Base-by-base conservation (phyloP, 805 yeast genomes). In the Candida insectorum region DNA sequence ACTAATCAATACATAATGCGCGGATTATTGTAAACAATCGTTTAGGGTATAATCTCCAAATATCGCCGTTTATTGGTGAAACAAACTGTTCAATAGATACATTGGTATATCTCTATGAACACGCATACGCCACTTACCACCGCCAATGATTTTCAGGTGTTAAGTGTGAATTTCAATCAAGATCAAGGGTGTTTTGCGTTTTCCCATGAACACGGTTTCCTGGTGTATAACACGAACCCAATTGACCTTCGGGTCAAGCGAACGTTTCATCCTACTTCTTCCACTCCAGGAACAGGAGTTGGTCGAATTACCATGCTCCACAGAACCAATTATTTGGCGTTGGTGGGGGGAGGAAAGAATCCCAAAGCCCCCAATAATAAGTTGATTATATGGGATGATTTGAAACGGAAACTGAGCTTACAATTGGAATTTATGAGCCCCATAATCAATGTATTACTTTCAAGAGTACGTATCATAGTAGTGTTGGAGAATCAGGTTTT, bases 301-400 rank as follows among this genome's bases (percentile, higher is more conserved):
- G 95, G 93, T 2, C 64, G 71, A 21, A 77, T 84, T 2, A 67
- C 81, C 28, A 86, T 91, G 95, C 77, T 91, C 5, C 85, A 87
- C 54, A 73, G 96, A 26, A 88, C 97, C 0, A 91, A 91, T 60
- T 89, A 88, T 53, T 69, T 91, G 33, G 96, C 91, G 1, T 60
- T 93, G 26, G 85, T 88, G 0, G 96, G 97, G 1, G 96, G 96
- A 12, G 96, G 96, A 1, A 70, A 73, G 41, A 72, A 71, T 38
- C 96, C 96, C 15, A 71, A 76, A 40, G 85, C 77, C 49, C 84
- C 96, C 1, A 69, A 76, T 45, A 86, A 85, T 60, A 85, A 84
- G 54, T 74, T 88, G 24, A 72, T 87, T 22, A 80, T 91, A 12
- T 93, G 96, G 96, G 97, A 91, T 58, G 97, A 91, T 54, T 58